A percentile compares a stretch with the other conserved stretches of the same genome.
Conservation (phyloP, 148 eudicot species). For the Fagopyrum tataricum region DNA sequence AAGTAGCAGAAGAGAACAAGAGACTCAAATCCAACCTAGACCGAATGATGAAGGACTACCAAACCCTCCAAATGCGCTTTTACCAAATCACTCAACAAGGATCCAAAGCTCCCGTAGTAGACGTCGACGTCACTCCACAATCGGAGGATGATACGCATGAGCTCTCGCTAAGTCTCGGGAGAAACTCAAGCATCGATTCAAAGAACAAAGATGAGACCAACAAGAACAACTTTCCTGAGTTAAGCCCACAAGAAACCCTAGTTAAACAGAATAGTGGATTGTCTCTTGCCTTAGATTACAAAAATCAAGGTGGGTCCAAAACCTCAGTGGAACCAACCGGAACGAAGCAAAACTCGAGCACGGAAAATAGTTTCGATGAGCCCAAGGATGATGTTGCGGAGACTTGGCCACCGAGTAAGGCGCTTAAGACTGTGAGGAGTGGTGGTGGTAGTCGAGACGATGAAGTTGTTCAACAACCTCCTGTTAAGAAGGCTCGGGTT, state of each 20-base stretch:
- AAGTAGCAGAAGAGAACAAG: constrained; percentile 16
- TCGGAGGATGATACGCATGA: constrained; percentile 30
- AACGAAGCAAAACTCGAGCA: constrained; percentile 23
- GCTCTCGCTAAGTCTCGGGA: constrained; percentile 68
- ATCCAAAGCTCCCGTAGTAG: background rate
- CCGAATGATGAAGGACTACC: constrained; percentile 53
- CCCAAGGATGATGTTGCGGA: constrained; percentile 31
- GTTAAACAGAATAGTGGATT: constrained; percentile 25
- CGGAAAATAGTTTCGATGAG: constrained; percentile 40
- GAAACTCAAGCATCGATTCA: constrained; percentile 33
- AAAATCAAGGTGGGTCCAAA: background rate
- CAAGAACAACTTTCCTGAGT: background rate
- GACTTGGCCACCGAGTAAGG: constrained; percentile 27
- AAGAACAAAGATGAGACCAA: constrained; percentile 19
- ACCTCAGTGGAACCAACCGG: constrained; percentile 14
- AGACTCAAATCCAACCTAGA: constrained; percentile 48
- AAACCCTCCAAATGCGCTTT: constrained; percentile 51
- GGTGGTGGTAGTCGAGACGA: constrained; percentile 30
- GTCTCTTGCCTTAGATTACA: constrained; percentile 46
- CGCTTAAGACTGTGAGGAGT: constrained; percentile 25
- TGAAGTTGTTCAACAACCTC: constrained; percentile 58
- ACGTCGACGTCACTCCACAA: constrained; percentile 1
- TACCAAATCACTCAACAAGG: constrained; percentile 23
- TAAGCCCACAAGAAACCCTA: background rate
- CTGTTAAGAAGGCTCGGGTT: constrained; percentile 75